Evolutionary conservation across 768 basidiomycete genomes (phyloP), one percentile per base, ranked within the genome.

Genomic region (Paxillus ammoniavirescens): DNA sequence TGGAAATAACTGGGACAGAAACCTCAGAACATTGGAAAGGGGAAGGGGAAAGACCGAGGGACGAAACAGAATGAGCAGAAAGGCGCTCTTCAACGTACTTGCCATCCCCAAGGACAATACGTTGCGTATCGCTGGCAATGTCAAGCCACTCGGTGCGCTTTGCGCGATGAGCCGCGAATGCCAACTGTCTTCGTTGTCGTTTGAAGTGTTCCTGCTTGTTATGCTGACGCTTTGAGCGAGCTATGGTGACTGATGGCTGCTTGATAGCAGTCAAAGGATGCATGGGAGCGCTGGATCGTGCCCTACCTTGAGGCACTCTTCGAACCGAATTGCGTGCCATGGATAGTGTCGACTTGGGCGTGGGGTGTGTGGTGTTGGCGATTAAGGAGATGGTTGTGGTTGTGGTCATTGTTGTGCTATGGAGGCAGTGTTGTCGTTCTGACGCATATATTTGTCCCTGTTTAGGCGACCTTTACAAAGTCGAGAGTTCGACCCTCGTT

Each of bases 21-120:
- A 42, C 18, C 48, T 23, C 40, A 38, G 57, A 54, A 55, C n/a
- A 49, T 40, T 55, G 52, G 40, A 65, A 65, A 6, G 64, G 55
- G 23, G 61, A 63, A 30, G 49, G 40, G 31, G 57, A 35, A 35
- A 47, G 42, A n/a, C 31, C 31, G 31, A 54, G 36, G 28, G 38
- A 49, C 4, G 47, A 47, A 33, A 47, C 21, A 42, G 53, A 33
- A 44, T 50, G 44, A 41, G 55, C 45, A n/a, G 57, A 47, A 18
- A 54, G 45, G 42, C 43, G 58, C 54, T 69, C 69, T 57, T 70
- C 66, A 50, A 65, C 61, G 65, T 76, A 76, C 67, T 72, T 65
- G 58, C 75, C 75, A 64, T 74, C 68, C 15, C 73, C 75, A 51
- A 73, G 64, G 50, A 74, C 65, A 46, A 76, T 72, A 47, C 57